A percentile compares a stretch with the other conserved stretches of the same genome.
Conservation (phyloP, 345 rosid species). For the Carallia brachiata region DNA sequence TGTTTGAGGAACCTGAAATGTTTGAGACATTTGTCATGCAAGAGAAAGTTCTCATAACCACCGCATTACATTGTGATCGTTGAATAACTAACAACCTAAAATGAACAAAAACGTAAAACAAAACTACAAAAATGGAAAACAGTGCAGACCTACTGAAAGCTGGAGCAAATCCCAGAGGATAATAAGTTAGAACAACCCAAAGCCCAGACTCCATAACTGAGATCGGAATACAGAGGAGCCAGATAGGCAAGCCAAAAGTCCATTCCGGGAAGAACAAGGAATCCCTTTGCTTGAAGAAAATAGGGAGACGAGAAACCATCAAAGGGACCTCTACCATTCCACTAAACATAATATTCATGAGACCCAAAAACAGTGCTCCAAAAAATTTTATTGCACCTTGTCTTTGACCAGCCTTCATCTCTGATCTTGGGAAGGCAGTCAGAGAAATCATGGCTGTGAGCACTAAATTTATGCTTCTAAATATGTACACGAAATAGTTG, state of each 20-base stretch:
- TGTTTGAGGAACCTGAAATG: not conserved
- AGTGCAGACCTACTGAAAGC: constrained; percentile 48
- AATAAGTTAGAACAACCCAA: constrained; percentile 63
- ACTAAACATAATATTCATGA: constrained; percentile 60
- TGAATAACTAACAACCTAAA: too few relatives aligned
- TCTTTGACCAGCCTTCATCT: constrained; percentile 45
- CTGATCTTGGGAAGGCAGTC: constrained; percentile 57
- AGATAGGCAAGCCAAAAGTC: constrained; percentile 65
- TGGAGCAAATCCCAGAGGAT: constrained; percentile 68
- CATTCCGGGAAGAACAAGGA: constrained; percentile 65
- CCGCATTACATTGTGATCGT: too few relatives aligned
- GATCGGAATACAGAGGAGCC: constrained; percentile 62
- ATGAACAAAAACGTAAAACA: too few relatives aligned
- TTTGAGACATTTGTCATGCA: not conserved
- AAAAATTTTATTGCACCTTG: constrained; percentile 44
- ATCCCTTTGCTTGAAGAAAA: constrained; percentile 71
- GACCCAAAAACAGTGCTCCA: constrained; percentile 61
- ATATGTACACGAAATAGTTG: constrained; percentile 47
- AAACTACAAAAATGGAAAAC: not conserved
- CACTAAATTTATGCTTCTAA: constrained; percentile 59
- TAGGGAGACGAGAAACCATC: constrained; percentile 62
- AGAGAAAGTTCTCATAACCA: too few relatives aligned
- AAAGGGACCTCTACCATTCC: constrained; percentile 63
- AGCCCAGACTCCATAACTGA: constrained; percentile 59
- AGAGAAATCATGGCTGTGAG: constrained; percentile 47